A percentile compares a stretch with the other conserved stretches of the same genome.
These are phyloP conservation scores for Ustilaginoidea virens DNA, from an alignment of 2,329 filamentous ascomycete species.

Conservation along the genomic window DNA sequence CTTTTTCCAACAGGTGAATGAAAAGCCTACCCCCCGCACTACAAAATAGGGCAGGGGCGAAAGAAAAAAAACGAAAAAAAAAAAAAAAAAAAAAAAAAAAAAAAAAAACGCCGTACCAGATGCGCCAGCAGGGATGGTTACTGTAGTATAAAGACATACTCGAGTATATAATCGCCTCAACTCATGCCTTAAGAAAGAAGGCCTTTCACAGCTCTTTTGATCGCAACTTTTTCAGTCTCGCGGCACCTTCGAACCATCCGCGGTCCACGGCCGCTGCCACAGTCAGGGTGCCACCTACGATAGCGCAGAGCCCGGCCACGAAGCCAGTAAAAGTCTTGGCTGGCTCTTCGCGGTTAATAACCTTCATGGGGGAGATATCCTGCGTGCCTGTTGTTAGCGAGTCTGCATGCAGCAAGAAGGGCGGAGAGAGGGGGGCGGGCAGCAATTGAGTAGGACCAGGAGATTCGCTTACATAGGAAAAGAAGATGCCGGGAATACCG, in stretches of 20 bases:
- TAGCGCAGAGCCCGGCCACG: conserved; percentile 83
- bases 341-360: conserved; percentile 87
- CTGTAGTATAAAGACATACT: too few relatives aligned
- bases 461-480: conserved; percentile 90
- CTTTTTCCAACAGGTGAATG: too few relatives aligned
- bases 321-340: conserved; percentile 85
- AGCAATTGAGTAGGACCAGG: too few relatives aligned
- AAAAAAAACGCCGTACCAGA: conserved; percentile 8
- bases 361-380: conserved; percentile 99
- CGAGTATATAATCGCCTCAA: too few relatives aligned
- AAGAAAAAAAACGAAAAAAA: too few relatives aligned
- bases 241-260: conserved; percentile 75
- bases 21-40: too few relatives aligned
- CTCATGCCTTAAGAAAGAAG: too few relatives aligned
- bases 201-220: conserved; percentile 43
- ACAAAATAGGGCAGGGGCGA: too few relatives aligned
- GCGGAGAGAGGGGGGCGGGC: too few relatives aligned
- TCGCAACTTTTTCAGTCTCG: conserved; percentile 75
- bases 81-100: background rate
- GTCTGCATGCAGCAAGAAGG: too few relatives aligned
- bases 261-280: conserved; percentile 90
- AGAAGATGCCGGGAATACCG: conserved; percentile 95
- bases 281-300: conserved; percentile 87
- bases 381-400: conserved; percentile 16
- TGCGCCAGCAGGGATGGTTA: conserved; percentile 5